A percentile compares a stretch with the other conserved stretches of the same genome.
These are phyloP conservation scores for Pyrrhoderma noxium DNA, from an alignment of 1,284 basidiomycete species.

Conservation along the genomic window DNA sequence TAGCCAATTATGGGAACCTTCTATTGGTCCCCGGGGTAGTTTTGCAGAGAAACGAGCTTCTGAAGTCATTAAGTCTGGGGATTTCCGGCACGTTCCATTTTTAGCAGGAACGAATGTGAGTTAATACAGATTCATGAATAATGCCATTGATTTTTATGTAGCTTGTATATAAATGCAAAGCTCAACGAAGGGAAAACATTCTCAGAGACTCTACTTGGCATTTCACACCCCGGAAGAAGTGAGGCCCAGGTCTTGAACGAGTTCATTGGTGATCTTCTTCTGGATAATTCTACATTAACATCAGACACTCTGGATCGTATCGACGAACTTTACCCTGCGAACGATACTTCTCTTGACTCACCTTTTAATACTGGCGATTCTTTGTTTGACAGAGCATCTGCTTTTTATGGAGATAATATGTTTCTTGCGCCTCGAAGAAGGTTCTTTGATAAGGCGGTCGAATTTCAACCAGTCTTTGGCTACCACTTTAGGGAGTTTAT, in stretches of 20 bases:
- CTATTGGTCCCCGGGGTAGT: slow-evolving; percentile 46
- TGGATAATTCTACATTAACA: slow-evolving; percentile 43
- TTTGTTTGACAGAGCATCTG: slow-evolving; percentile 45
- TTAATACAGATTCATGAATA: background rate
- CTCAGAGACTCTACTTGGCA: slow-evolving; percentile 30
- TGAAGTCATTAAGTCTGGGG: slow-evolving; percentile 36
- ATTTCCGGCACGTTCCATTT: slow-evolving; percentile 49
- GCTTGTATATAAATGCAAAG: slow-evolving; percentile 25
- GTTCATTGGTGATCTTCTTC: slow-evolving; percentile 40
- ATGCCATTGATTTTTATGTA: background rate
- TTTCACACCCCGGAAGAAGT: slow-evolving; percentile 30
- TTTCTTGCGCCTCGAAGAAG: slow-evolving; percentile 42
- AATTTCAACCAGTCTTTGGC: slow-evolving; percentile 39
- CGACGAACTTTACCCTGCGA: slow-evolving; percentile 37
- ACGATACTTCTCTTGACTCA: slow-evolving; percentile 39
- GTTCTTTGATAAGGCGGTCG: slow-evolving; percentile 41
- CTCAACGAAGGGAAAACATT: slow-evolving; percentile 46
- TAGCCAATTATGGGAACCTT: slow-evolving; percentile 50
- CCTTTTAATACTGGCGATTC: slow-evolving; percentile 52
- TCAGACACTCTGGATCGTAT: slow-evolving; percentile 32
- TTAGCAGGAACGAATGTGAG: slow-evolving; percentile 47
- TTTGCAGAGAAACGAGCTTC: slow-evolving; percentile 44
- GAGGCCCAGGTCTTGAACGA: slow-evolving; percentile 36
- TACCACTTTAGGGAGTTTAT: slow-evolving; percentile 52
- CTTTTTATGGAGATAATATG: slow-evolving; percentile 54